Base-by-base conservation (phyloP, 2,329 filamentous ascomycete genomes). In the Colletotrichum plurivorum region DNA sequence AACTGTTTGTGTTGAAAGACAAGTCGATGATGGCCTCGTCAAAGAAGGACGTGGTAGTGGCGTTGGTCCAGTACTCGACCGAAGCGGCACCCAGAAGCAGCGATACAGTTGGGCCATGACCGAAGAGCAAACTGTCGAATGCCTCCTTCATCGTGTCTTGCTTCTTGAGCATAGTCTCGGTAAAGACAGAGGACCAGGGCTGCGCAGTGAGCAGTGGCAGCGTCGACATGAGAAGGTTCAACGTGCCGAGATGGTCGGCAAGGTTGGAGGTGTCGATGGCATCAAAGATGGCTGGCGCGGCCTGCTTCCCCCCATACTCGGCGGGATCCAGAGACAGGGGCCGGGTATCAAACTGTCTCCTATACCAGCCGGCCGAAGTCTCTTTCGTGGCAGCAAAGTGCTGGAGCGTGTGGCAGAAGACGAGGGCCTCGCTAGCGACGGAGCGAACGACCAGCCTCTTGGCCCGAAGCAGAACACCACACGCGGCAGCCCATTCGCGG, bases 241-340 rank as follows among this genome's bases (percentile, higher is more conserved):
- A 70, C 3, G 78, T 72, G 1, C 78, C 81, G 12, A 84, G 75
- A 43, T 82, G 80, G 49, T 83, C 82, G 4, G 77, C 74, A 2
- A 84, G 73, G 54, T 84, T 83, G 2, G 82, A 83, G 0, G 87
- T 88, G 70, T 91, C 88, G 62, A 91, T 86, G 4, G 86, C 78
- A 73, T 90, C 83, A 72, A 90, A 91, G 4, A 63, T 52, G 5
- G 71, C 76, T 0, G 86, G 84, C 0, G 80, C 83, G 15, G 63
- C 57, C 2, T 75, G 74, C 7, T 59, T 61, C 4, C 71, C 70
- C 2, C 76, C 75, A 71, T 89, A 89, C 4, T 81, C 79, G 1
- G 67, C 69, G 1, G 74, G 53, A 54, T 87, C 82, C 5, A 90
- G 77, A 2, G 75, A 66, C 3, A 89, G 74, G 1, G 77, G 73